A percentile compares a stretch with the other conserved stretches of the same genome.
These are phyloP conservation scores for Phytophthora litchii DNA, from an alignment of 352 stramenopile species.

Conservation along the genomic window DNA sequence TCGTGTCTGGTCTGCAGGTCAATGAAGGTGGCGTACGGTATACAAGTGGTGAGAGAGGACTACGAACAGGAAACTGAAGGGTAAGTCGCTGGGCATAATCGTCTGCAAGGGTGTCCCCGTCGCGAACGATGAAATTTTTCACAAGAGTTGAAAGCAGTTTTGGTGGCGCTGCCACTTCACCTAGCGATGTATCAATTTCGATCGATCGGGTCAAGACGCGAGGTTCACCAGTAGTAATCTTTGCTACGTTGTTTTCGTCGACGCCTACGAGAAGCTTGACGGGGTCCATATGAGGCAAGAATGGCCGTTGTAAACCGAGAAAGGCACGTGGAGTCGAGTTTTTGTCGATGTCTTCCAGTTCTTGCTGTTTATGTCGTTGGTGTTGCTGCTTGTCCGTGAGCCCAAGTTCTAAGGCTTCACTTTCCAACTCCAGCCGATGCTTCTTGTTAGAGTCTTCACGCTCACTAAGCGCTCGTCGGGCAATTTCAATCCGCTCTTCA, in stretches of 20 bases:
- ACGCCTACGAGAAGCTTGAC: conserved; percentile 20
- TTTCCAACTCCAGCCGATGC: conserved; percentile 22
- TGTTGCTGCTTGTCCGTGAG: conserved; percentile 26
- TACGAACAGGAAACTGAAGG: conserved; percentile 29
- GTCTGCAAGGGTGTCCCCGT: conserved; percentile 43
- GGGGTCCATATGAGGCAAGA: conserved; percentile 24
- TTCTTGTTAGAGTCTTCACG: conserved; percentile 16
- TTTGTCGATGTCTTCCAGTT: conserved; percentile 23
- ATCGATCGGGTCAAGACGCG: conserved; percentile 5
- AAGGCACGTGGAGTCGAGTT: conserved; percentile 2
- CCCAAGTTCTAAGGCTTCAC: conserved; percentile 27
- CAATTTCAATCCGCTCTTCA: conserved; percentile 22
- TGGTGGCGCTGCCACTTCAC: conserved; percentile 33
- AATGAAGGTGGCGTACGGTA: conserved; percentile 7
- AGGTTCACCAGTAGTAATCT: not conserved
- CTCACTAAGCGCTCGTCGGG: conserved; percentile 13
- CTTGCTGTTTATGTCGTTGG: conserved; percentile 23
- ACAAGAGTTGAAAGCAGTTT: conserved; percentile 54
- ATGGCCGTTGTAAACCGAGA: conserved; percentile 16
- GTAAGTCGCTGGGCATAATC: conserved; percentile 45
- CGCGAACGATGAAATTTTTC: conserved; percentile 52
- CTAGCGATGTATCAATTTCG: conserved; percentile 18
- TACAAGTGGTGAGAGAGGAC: conserved; percentile 19
- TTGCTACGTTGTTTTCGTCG: conserved; percentile 12
- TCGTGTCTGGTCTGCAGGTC: conserved; percentile 14